Base-by-base conservation (phyloP, 202 grass and related monocot genomes). In the Cymbopogon flexuosus region DNA sequence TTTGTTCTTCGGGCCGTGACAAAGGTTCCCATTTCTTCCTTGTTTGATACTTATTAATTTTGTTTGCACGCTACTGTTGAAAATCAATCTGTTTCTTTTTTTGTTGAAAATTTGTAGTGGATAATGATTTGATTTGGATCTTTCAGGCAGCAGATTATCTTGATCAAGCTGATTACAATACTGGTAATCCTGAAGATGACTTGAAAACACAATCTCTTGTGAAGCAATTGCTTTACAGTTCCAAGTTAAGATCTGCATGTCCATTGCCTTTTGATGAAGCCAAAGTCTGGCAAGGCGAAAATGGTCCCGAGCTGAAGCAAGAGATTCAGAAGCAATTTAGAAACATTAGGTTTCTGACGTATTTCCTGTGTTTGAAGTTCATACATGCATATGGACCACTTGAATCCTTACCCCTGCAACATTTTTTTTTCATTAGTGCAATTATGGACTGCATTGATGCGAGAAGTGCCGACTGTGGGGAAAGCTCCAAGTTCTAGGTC, bases 401-500 rank as follows among this genome's bases (percentile, higher is more conserved):
- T 72, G 46, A 75, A 46, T 72, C 29, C 72, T 68, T 39, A 83
- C 68, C 1, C 16, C 29, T 57, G 29, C 24, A 59, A 72, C 13
- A 6, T 27, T 27, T 69, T 75, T 24, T 86, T 24, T 9, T 72
- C 64, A 40, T 7, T 66, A 99, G 96, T 85, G 92, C 96, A 30
- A 75, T 99, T 62, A 96, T 96, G 88, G 93, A 96, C 37, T 99
- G 96, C 76, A 85, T 96, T 85, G 92, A 80, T 99, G 92, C 59
- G 96, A 99, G 84, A 96, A 99, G 82, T 99, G 96, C 52, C 92
- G 96, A 33, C 76, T 99, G 40, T 96, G 96, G 92, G 96, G 96
- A 77, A 99, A 99, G 73, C 96, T 95, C 65, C 92, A 99, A 89
- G 96, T 99, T 84, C 90, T 91, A 57, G 92, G 96, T 84, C 92